These are phyloP conservation scores for Aphanomyces euteiches DNA, from an alignment of 352 stramenopile species.

Conservation along the genomic window DNA sequence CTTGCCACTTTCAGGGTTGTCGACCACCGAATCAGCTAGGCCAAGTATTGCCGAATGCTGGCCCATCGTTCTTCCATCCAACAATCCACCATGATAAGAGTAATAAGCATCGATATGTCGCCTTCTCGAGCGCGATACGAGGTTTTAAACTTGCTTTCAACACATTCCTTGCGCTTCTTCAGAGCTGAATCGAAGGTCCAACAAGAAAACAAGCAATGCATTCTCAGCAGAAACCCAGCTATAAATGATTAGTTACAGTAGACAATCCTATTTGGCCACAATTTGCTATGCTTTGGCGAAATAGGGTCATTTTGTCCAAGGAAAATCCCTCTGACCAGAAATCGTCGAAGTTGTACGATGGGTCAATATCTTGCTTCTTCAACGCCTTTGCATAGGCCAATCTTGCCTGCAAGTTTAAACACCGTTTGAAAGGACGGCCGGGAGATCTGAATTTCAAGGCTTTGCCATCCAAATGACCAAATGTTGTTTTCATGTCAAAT, in stretches of 20 bases:
- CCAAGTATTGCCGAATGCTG: constrained; percentile 35
- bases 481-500: background rate
- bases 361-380: background rate
- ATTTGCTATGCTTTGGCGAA: background rate
- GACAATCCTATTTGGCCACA: too few relatives aligned
- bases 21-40: constrained; percentile 39
- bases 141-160: background rate
- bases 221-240: too few relatives aligned
- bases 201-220: too few relatives aligned
- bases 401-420: constrained; percentile 7
- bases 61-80: constrained; percentile 30
- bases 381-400: background rate
- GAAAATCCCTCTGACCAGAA: constrained; percentile 2
- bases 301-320: background rate
- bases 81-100: background rate
- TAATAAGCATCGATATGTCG: background rate
- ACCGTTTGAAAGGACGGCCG: background rate
- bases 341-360: background rate
- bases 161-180: background rate
- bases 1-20: constrained; percentile 21
- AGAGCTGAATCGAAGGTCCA: background rate
- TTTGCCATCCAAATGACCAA: constrained; percentile 1
- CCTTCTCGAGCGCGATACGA: background rate
- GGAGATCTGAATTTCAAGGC: background rate
- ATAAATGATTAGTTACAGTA: too few relatives aligned